Conservation (phyloP, 2,329 filamentous ascomycete genomes). For the Ceratocystiopsis sp. region DNA sequence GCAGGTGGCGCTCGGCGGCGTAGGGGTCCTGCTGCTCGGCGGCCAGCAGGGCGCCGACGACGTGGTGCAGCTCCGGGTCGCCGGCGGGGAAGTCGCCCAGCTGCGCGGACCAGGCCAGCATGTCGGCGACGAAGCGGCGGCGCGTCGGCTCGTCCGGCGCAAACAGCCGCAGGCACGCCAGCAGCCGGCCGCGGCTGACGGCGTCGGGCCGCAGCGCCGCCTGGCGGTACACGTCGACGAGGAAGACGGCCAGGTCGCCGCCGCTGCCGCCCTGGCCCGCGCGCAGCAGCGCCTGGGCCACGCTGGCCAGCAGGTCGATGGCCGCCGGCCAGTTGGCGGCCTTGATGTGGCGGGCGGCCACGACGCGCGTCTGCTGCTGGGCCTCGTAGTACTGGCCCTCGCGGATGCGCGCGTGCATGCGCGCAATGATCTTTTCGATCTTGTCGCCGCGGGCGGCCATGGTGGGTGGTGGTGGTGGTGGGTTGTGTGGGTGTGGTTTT, state of each 20-base stretch:
- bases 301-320: slow-evolving; percentile 69
- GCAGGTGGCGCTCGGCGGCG: slow-evolving; percentile 80
- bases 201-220: slow-evolving; percentile 63
- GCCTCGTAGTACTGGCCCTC: slow-evolving; percentile 93
- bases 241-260: slow-evolving; percentile 71
- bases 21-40: slow-evolving; percentile 72
- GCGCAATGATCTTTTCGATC: slow-evolving; percentile 40
- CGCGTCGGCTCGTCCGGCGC: slow-evolving; percentile 69
- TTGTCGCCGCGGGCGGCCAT: slow-evolving; percentile 24
- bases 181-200: slow-evolving; percentile 54
- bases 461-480: slow-evolving; percentile 1
- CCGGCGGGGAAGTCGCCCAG: slow-evolving; percentile 77
- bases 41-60: slow-evolving; percentile 74
- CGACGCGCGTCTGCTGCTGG: slow-evolving; percentile 92
- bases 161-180: slow-evolving; percentile 69
- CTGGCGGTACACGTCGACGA: slow-evolving; percentile 84
- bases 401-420: slow-evolving; percentile 40
- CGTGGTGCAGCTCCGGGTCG: slow-evolving; percentile 88
- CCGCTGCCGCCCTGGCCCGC: slow-evolving; percentile 89
- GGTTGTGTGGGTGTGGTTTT: no score
- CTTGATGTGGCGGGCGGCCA: slow-evolving; percentile 88
- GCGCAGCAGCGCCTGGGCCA: slow-evolving; percentile 70
- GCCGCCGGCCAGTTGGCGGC: slow-evolving; percentile 68
- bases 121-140: slow-evolving; percentile 81
- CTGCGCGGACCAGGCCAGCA: slow-evolving; percentile 60